A percentile compares a stretch with the other conserved stretches of the same genome.
Evolutionary conservation across 768 basidiomycete species (phyloP).

Genomic region (Dacryopinax spathularia): DNA sequence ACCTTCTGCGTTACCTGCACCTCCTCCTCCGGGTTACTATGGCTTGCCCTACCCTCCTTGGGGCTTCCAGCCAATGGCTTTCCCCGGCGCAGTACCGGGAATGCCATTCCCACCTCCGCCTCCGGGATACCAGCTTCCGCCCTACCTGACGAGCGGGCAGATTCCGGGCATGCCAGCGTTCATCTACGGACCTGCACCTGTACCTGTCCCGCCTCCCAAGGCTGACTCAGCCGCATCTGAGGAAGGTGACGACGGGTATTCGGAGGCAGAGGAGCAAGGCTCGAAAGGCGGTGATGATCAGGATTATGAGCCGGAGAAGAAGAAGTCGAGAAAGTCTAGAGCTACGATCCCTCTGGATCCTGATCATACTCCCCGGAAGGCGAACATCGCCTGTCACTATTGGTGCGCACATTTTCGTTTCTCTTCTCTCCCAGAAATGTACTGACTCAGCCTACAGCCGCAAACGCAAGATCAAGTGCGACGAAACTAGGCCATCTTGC

Average conservation of each 20-base stretch:
- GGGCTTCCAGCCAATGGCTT: background rate
- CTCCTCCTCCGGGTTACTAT: background rate
- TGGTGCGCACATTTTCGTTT: background rate
- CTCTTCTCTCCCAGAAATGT: background rate
- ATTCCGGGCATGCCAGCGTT: background rate
- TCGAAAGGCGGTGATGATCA: background rate
- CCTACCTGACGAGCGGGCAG: background rate
- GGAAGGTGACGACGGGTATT: background rate
- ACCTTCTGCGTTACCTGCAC: background rate
- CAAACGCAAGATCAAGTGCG: conserved; percentile 8
- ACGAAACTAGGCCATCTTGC: conserved; percentile 5
- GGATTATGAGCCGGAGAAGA: background rate
- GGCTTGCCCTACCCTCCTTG: background rate
- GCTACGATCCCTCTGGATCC: background rate
- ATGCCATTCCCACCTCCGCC: background rate
- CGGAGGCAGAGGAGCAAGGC: background rate
- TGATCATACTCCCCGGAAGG: background rate
- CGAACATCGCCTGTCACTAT: background rate
- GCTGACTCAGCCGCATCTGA: background rate
- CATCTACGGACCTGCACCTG: background rate
- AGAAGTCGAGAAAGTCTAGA: background rate
- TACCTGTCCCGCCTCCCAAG: background rate
- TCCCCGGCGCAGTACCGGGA: background rate
- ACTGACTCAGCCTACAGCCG: background rate
- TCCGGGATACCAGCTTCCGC: conserved; percentile 1